Base-by-base conservation (phyloP, 805 yeast genomes). In the Starmera pachycereana region DNA sequence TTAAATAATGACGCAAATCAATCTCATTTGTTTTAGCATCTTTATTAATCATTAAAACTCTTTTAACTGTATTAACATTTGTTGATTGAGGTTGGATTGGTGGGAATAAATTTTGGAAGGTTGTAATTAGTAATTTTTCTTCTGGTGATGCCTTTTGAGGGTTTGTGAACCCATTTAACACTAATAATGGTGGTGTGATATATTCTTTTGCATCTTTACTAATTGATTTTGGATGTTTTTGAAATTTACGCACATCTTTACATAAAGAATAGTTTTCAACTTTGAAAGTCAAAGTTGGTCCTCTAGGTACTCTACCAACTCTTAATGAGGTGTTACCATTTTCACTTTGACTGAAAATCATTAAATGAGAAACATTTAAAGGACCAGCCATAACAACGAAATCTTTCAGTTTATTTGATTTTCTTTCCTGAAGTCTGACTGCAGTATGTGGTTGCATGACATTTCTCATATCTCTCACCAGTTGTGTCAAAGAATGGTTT, bases 361-460 rank as follows among this genome's bases (percentile, higher is more conserved):
- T 76, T 54, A 92, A 62, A 62, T 90, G 96, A 7, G 90, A 72
- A 18, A 92, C 96, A 25, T 95, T 95, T 35, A 92, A 68, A 12
- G 97, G 97, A 6, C 97, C 97, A 32, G 96, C 85, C 96, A 92
- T 89, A n/a, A 87, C 95, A n/a, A 89, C 74, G 52, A 83, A 92
- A 63, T 90, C 98, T 59, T 83, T 86, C 49, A 92, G 68, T 56
- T 79, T 84, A 61, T 92, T 92, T 32, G 85, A 69, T 57, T 85
- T 86, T 38, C 97, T 71, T 62, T 92, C 98, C 47, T 80, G 72
- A 43, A 92, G 70, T 49, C 78, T 83, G 52, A 87, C 78, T 11
- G 97, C 97, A 3, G 98, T 92, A 54, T 90, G 95, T 12, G 98
- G 98, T 57, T 87, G 92, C 96, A 92, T 88, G 47, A 88, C 76